Base-by-base conservation (phyloP, 2,329 filamentous ascomycete genomes). In the Hypoxylon sp. region DNA sequence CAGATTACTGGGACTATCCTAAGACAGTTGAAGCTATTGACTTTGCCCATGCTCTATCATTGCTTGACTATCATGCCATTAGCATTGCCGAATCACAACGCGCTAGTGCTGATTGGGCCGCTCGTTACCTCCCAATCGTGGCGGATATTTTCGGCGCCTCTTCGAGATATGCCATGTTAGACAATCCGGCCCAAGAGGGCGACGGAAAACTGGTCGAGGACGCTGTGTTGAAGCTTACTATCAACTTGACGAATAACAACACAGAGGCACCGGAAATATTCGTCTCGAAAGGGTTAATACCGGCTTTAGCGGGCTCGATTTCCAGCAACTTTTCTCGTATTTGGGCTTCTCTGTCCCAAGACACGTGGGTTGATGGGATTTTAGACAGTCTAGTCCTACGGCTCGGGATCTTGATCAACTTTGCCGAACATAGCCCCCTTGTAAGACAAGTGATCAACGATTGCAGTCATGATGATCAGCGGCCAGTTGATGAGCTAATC, bases 221-320 rank as follows among this genome's bases (percentile, higher is more conserved):
- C 21, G 69, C 84, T 12, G 72, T 83, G 19, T 74, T 93, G 35
- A 84, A 89, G 48, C 78, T 97, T 3, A 86, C 90, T 25, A 80
- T 96, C 57, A 96, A 96, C 63, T 79, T 92, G 38, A 94, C 91
- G 6, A 96, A 96, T 73, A 90, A 91, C 61, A 89, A 89, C 55
- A 73, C 81, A 0, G 75, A 77, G 9, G 84, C 90, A 8, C 91
- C 89, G 29, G 79, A 83, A 20, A 75, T 82, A 2, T 91, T 96
- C 63, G 80, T 87, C 20, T 76, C 82, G n/a, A 77, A 78, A 40
- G 75, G 76, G 6, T 72, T 88, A 7, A 75, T 85, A 48, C 67
- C 74, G 27, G 63, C 70, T 50, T 67, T 86, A 9, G 76, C 77
- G 1, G 66, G 69, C 2, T 73, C 76, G 1, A 78, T 88, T 17